Conservation (phyloP, 441 rosid species). For the Gossypium schwendimanii region DNA sequence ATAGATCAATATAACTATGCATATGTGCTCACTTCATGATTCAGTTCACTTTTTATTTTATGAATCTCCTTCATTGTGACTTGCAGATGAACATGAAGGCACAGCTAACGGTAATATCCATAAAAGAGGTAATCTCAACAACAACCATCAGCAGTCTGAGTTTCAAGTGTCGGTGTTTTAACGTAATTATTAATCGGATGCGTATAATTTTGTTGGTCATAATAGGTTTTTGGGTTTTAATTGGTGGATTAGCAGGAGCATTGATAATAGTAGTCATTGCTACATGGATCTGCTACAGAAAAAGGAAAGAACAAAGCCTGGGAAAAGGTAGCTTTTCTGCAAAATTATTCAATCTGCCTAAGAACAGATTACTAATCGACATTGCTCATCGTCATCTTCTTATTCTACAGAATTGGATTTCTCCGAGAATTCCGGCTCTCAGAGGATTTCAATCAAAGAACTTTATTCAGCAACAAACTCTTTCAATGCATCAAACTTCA, state of each 20-base stretch:
- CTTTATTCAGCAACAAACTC: constrained; percentile 44
- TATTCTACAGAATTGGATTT: constrained; percentile 16
- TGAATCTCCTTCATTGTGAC: neutral
- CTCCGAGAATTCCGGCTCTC: constrained; percentile 18
- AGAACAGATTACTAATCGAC: neutral
- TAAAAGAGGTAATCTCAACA: constrained; percentile 16
- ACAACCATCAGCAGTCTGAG: neutral
- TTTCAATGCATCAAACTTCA: constrained; percentile 39
- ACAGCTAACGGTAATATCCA: neutral
- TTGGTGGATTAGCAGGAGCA: constrained; percentile 26
- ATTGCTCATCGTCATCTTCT: neutral
- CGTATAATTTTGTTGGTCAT: constrained; percentile 6
- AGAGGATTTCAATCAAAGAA: constrained; percentile 36
- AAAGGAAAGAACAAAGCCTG: constrained; percentile 7
- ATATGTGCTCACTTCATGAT: neutral
- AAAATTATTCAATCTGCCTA: neutral
- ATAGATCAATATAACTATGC: neutral
- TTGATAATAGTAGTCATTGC: constrained; percentile 20
- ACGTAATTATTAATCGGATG: neutral
- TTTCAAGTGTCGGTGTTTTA: neutral
- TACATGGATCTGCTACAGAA: constrained; percentile 22
- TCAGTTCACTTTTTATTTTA: neutral
- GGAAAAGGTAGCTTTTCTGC: constrained; percentile 19
- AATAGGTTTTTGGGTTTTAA: constrained; percentile 27
- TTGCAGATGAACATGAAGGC: constrained; percentile 16